Evolutionary conservation across 345 rosid genomes (phyloP).

Genomic region (Mallotus nudiflorus): DNA sequence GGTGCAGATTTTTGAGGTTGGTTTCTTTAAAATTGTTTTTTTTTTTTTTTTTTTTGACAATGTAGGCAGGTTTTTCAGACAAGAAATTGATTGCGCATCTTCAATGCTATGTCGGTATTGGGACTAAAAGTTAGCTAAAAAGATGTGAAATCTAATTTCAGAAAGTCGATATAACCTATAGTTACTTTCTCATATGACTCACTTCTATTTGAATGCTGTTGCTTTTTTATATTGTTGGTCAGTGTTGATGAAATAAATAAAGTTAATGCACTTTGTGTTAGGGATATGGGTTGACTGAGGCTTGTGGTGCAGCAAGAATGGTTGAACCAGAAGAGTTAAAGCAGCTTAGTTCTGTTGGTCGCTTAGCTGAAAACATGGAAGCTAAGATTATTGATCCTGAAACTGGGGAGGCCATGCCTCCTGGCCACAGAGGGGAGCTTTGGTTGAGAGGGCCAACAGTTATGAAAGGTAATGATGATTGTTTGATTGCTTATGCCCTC

Average conservation of each 20-base stretch:
- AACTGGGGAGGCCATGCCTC: constrained; percentile 67
- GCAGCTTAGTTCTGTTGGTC: constrained; percentile 69
- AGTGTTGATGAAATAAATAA: neutral
- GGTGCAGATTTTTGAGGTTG: constrained; percentile 67
- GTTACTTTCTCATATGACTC: neutral
- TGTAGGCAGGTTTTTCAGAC: too few species aligned
- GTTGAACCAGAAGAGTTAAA: constrained; percentile 54
- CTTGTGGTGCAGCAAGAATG: constrained; percentile 52
- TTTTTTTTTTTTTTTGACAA: too few species aligned
- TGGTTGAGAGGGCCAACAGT: constrained; percentile 79
- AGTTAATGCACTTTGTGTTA: constrained; percentile 17
- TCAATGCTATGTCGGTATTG: too few species aligned
- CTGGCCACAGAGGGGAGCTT: constrained; percentile 80
- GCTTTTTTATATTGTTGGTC: neutral
- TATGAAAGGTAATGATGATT: constrained; percentile 66
- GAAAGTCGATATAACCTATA: neutral
- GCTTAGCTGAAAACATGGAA: constrained; percentile 59
- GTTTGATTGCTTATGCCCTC: neutral
- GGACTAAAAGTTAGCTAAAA: too few species aligned
- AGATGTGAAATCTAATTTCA: neutral
- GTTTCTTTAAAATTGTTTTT: too few species aligned
- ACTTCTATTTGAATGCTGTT: neutral
- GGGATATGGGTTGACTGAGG: constrained; percentile 99
- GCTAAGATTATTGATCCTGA: constrained; percentile 80
- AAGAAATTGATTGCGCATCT: too few species aligned